Evolutionary conservation across 345 rosid species (phyloP).

Genomic region (Salix brachista): DNA sequence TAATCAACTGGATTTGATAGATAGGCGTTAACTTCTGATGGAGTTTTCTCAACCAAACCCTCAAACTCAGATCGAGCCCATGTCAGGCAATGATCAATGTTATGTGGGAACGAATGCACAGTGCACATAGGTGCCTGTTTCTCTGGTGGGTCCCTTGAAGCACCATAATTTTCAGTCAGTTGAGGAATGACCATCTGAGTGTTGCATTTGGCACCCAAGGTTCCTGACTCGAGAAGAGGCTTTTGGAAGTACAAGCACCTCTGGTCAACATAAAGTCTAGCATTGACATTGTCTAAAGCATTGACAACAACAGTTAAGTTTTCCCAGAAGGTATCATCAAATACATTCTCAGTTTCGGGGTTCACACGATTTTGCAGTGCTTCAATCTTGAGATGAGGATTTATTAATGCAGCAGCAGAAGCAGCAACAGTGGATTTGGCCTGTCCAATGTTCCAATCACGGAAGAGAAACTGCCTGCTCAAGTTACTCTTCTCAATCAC

Average conservation of each 20-base stretch:
- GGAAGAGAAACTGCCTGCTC: constrained; percentile 95
- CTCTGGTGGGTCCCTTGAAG: constrained; percentile 99
- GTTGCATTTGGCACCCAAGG: constrained; percentile 96
- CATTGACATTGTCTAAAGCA: constrained; percentile 95
- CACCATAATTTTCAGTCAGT: constrained; percentile 95
- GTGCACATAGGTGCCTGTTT: constrained; percentile 99
- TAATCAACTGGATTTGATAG: constrained; percentile 75
- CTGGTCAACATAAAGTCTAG: constrained; percentile 93
- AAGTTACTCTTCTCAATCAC: constrained; percentile 99
- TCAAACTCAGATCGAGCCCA: constrained; percentile 99
- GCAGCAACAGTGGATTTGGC: constrained; percentile 99
- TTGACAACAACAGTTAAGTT: constrained; percentile 73
- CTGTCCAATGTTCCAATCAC: constrained; percentile 99
- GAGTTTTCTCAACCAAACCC: constrained; percentile 96
- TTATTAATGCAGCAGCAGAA: constrained; percentile 77
- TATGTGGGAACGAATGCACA: constrained; percentile 98
- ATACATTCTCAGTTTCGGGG: constrained; percentile 90
- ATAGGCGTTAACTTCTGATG: constrained; percentile 92
- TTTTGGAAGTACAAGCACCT: constrained; percentile 98
- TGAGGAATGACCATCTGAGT: constrained; percentile 99
- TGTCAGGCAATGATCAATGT: constrained; percentile 95
- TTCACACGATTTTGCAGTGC: constrained; percentile 95
- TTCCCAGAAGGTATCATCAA: constrained; percentile 90
- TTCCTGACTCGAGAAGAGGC: constrained; percentile 99
- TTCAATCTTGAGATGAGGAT: constrained; percentile 66